Percentiles rank a stretch among this genome's conserved stretches.
These are phyloP conservation scores for Gypsophila paniculata DNA, from an alignment of 179 eudicot genomes.

Conservation along the genomic window DNA sequence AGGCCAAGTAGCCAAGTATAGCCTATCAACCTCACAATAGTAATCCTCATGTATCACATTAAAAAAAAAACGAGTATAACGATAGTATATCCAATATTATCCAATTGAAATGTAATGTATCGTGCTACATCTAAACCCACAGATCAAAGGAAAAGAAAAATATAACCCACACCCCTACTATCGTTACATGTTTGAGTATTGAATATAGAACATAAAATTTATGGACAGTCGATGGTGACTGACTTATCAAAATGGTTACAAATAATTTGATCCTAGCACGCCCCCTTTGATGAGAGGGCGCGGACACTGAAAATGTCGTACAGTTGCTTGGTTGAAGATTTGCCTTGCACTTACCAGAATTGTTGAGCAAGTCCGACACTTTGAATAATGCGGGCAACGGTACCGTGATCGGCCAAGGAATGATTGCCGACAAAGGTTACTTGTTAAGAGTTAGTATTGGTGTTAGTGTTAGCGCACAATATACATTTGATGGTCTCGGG, in stretches of 20 bases:
- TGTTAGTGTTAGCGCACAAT: constrained; percentile 29
- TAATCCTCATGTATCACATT: no score
- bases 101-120: neutral
- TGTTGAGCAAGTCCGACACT: neutral
- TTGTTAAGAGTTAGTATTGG: constrained; percentile 13
- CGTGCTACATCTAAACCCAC: neutral
- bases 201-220: neutral
- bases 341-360: neutral
- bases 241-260: constrained; percentile 6
- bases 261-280: constrained; percentile 1
- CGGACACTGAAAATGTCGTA: neutral
- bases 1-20: no score
- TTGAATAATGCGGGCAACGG: neutral
- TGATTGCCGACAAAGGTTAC: neutral
- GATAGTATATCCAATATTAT: no score
- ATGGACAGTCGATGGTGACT: constrained; percentile 12
- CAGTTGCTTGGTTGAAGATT: neutral
- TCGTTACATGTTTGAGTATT: neutral
- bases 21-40: no score
- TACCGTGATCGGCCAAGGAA: neutral
- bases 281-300: neutral
- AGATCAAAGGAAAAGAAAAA: no score
- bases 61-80: no score
- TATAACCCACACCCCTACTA: no score
- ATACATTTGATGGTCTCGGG: constrained; percentile 19